These are phyloP conservation scores for Beauveria sp. DNA, from an alignment of 2,329 filamentous ascomycete species.

Conservation along the genomic window DNA sequence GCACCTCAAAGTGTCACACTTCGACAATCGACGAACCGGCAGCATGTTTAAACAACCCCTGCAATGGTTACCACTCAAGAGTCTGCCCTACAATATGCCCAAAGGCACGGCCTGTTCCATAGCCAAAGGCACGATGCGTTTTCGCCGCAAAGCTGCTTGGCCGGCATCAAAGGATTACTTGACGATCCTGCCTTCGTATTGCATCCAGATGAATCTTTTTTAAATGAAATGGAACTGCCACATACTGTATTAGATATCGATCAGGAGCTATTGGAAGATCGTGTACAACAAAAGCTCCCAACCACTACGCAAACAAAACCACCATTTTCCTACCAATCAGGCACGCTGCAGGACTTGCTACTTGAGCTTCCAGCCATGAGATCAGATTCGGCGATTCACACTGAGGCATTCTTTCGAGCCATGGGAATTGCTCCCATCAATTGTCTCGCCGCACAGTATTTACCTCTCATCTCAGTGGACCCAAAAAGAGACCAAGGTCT, in stretches of 20 bases:
- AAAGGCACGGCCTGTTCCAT: slow-evolving; percentile 3
- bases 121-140: neutral
- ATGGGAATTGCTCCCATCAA: neutral
- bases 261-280: neutral
- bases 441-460: slow-evolving; percentile 21
- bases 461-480: slow-evolving; percentile 21
- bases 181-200: neutral
- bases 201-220: neutral
- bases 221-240: neutral
- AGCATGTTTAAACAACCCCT: neutral
- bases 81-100: slow-evolving; percentile 3
- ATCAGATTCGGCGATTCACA: neutral
- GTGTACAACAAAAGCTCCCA: neutral
- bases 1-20: neutral
- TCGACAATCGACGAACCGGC: too few species aligned
- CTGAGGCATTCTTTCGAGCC: neutral
- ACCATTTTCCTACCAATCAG: neutral
- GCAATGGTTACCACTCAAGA: neutral
- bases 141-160: neutral
- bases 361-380: slow-evolving; percentile 3
- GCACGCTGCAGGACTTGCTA: neutral
- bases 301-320: neutral
- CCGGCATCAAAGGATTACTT: neutral
- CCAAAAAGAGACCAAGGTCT: slow-evolving; percentile 22
- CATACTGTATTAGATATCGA: neutral